These are phyloP conservation scores for Melastoma candidum DNA, from an alignment of 441 rosid species.

Conservation along the genomic window DNA sequence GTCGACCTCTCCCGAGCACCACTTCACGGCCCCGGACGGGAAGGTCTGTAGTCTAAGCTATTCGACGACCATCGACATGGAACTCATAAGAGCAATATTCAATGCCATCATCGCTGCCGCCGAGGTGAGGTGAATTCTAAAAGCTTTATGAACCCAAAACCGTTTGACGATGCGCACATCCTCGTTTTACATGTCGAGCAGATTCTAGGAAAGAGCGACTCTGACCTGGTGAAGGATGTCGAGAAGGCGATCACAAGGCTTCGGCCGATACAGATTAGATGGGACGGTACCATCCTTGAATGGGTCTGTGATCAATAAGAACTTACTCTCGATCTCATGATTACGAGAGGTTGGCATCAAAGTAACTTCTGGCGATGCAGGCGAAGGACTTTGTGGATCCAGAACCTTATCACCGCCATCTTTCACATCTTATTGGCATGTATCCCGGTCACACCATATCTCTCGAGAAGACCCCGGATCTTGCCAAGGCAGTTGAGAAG, in stretches of 20 bases:
- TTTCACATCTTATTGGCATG: conserved; percentile 81
- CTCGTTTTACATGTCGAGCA: conserved; percentile 20
- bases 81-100: conserved; percentile 72
- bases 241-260: conserved; percentile 51
- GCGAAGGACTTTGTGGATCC: conserved; percentile 76
- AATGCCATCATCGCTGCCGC: conserved; percentile 52
- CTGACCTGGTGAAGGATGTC: conserved; percentile 44
- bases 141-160: neutral
- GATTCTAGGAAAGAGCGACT: conserved; percentile 52
- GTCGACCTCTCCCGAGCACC: conserved; percentile 93
- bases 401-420: conserved; percentile 77
- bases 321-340: neutral
- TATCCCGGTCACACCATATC: conserved; percentile 86
- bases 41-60: conserved; percentile 68
- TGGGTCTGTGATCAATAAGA: conserved; percentile 39
- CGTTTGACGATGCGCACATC: neutral
- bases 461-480: conserved; percentile 54
- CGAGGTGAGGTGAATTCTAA: conserved; percentile 39
- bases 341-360: conserved; percentile 6
- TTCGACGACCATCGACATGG: conserved; percentile 94
- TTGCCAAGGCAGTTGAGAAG: conserved; percentile 62
- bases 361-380: conserved; percentile 22
- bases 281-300: conserved; percentile 88
- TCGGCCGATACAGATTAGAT: conserved; percentile 52
- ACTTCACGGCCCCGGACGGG: conserved; percentile 71